phyloP scores from a whole-genome alignment of 352 stramenopile species.

The Pythium volutum region DNA sequence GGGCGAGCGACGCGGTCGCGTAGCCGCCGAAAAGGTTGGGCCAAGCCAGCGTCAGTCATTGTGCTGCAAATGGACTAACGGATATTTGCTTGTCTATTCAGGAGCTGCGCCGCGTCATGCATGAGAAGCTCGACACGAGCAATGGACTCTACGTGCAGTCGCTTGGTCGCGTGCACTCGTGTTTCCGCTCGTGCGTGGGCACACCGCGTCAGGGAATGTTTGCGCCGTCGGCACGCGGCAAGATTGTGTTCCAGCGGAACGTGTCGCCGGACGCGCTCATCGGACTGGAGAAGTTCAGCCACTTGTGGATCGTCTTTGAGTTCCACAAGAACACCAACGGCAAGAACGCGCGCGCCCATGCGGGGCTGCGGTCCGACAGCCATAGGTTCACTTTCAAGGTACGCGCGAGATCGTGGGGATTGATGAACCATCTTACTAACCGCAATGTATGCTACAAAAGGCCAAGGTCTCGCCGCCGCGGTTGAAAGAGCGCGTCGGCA shows the following conservation, averaged over 20 bases:
- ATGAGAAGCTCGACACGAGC: conserved; percentile 72
- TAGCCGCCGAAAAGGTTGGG: conserved; percentile 55
- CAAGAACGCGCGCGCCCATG: conserved; percentile 65
- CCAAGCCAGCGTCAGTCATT: background rate
- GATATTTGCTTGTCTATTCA: conserved; percentile 7
- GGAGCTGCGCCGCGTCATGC: conserved; percentile 69
- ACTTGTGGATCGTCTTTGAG: conserved; percentile 89
- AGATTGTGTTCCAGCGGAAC: conserved; percentile 76
- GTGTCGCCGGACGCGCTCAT: conserved; percentile 76
- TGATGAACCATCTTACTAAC: background rate
- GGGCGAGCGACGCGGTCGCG: conserved; percentile 58
- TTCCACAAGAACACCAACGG: conserved; percentile 91
- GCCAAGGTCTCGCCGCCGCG: conserved; percentile 69
- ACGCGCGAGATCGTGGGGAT: background rate
- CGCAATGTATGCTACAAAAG: conserved; percentile 23
- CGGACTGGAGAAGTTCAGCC: conserved; percentile 73
- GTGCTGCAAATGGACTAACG: background rate
- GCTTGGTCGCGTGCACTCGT: conserved; percentile 73
- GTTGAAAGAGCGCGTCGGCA: conserved; percentile 82
- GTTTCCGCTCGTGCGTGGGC: conserved; percentile 71
- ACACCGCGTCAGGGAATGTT: conserved; percentile 84
- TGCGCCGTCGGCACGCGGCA: conserved; percentile 60
- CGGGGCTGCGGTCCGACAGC: conserved; percentile 62
- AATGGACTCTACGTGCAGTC: conserved; percentile 77
- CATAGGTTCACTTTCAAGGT: conserved; percentile 70